These are phyloP conservation scores for Coemansia sp. DNA, from an alignment of 192 early-diverging fungal genomes.

Conservation along the genomic window DNA sequence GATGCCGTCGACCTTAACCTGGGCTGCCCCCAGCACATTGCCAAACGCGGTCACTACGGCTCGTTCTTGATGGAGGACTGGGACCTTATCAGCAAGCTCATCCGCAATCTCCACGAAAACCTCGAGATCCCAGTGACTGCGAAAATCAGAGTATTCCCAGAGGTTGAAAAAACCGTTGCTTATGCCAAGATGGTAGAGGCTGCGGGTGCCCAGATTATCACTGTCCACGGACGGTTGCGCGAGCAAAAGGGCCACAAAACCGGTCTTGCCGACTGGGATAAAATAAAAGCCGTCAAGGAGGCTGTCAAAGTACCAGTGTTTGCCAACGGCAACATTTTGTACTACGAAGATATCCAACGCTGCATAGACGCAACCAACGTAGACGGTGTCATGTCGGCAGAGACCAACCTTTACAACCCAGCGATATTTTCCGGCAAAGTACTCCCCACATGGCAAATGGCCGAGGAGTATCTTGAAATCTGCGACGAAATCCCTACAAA, in stretches of 20 bases:
- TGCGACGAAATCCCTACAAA: conserved; percentile 66
- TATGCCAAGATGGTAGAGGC: conserved; percentile 97
- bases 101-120: conserved; percentile 75
- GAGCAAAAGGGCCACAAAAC: conserved; percentile 98
- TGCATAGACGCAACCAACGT: conserved; percentile 84
- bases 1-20: conserved; percentile 96
- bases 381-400: conserved; percentile 95
- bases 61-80: conserved; percentile 94
- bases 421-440: conserved; percentile 73
- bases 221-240: conserved; percentile 91
- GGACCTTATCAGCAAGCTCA: conserved; percentile 64
- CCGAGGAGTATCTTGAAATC: conserved; percentile 88
- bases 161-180: conserved; percentile 83
- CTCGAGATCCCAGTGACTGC: conserved; percentile 88
- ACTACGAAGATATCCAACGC: conserved; percentile 81
- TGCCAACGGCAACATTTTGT: conserved; percentile 98
- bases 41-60: conserved; percentile 86
- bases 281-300: conserved; percentile 82
- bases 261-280: conserved; percentile 93
- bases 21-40: conserved; percentile 97
- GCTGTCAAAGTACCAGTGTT: conserved; percentile 87
- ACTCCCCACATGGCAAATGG: conserved; percentile 73
- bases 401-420: conserved; percentile 85
- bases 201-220: conserved; percentile 88
- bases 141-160: conserved; percentile 92